phyloP scores from a whole-genome alignment of 192 early-diverging fungal genomes.

The Glomus cerebriforme region DNA sequence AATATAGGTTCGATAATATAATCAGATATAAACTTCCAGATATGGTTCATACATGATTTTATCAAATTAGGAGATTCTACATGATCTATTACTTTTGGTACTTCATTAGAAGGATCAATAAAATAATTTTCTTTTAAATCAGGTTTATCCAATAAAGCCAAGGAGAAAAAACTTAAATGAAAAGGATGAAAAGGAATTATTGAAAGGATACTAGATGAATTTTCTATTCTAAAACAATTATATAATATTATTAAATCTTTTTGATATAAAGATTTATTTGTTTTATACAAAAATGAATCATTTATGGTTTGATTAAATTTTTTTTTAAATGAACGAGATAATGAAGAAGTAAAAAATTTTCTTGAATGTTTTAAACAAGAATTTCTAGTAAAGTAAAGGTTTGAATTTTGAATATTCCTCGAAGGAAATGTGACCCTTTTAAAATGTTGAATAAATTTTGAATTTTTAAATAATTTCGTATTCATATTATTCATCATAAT shows the following conservation, averaged over 20 bases:
- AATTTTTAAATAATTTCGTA: no score
- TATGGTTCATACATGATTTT: conserved; percentile 1
- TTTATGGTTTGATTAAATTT: not conserved
- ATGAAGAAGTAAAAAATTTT: not conserved
- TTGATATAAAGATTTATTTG: not conserved
- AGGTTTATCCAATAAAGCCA: not conserved
- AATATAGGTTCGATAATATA: conserved; percentile 58
- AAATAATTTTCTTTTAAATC: not conserved
- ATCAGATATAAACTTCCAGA: conserved; percentile 44
- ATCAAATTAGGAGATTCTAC: not conserved
- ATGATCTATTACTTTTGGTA: not conserved
- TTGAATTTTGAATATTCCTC: not conserved
- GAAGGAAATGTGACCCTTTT: not conserved
- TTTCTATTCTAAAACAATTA: not conserved
- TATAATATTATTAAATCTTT: not conserved
- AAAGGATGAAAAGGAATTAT: not conserved
- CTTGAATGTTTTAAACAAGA: not conserved
- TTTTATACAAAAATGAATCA: no score
- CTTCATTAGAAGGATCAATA: not conserved
- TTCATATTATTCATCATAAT: no score
- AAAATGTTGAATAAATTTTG: not conserved
- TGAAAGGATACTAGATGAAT: not conserved
- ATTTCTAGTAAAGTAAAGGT: not conserved
- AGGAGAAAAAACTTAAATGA: not conserved
- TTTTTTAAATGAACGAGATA: not conserved